Evolutionary conservation across 495 filamentous ascomycete genomes (phyloP).

Genomic region (Chaetomium tenue): DNA sequence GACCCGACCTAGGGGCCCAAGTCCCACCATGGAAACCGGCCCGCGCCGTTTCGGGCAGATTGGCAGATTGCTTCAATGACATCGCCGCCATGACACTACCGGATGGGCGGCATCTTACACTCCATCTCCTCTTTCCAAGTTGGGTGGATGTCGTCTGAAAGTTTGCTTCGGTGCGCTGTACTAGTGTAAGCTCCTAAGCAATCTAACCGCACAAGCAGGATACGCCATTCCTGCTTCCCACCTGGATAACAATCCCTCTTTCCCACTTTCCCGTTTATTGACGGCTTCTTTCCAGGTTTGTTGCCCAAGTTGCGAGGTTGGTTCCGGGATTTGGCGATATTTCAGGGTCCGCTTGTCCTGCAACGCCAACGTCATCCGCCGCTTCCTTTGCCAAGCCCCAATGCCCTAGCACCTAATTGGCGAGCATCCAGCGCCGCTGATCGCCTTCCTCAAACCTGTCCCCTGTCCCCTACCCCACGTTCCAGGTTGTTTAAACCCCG

Average conservation of each 20-base stretch:
- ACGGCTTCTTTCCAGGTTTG: neutral
- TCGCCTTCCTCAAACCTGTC: slow-evolving; percentile 6
- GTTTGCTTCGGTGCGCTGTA: neutral
- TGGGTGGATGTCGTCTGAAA: neutral
- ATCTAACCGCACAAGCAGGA: neutral
- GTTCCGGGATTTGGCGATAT: slow-evolving; percentile 16
- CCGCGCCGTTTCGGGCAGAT: slow-evolving; percentile 13
- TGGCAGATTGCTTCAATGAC: slow-evolving; percentile 12
- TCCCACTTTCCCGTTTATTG: neutral
- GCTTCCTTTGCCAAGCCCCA: slow-evolving; percentile 1
- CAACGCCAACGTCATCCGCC: slow-evolving; percentile 22
- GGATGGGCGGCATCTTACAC: neutral
- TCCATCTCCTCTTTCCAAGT: neutral
- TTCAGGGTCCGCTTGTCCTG: slow-evolving; percentile 16
- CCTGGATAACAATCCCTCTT: neutral
- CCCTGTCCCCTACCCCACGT: slow-evolving; percentile 12
- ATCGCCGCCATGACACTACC: neutral
- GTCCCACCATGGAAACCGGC: slow-evolving; percentile 13
- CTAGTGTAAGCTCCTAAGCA: too few species aligned
- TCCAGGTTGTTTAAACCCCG: slow-evolving; percentile 15
- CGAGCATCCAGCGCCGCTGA: neutral
- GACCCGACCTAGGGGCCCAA: neutral
- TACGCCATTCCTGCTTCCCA: neutral
- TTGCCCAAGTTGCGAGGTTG: neutral
- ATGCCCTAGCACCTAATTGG: too few species aligned